Conservation (phyloP, 2,329 filamentous ascomycete genomes). For the Coniochaeta hoffmannii region DNA sequence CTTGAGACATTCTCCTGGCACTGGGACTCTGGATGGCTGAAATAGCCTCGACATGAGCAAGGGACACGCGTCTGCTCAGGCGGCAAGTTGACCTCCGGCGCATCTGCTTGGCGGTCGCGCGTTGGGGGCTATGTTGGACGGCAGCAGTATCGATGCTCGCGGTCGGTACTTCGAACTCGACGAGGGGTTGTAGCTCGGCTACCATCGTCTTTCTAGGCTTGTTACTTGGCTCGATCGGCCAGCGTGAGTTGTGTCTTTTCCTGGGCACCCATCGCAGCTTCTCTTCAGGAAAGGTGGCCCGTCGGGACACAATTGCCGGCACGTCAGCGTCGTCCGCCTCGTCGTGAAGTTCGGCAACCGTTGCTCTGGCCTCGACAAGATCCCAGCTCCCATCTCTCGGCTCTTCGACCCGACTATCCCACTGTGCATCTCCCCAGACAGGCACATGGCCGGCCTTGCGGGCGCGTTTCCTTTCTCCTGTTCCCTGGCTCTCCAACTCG, state of each 20-base stretch:
- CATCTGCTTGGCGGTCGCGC: slow-evolving; percentile 15
- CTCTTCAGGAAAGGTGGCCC: slow-evolving; percentile 14
- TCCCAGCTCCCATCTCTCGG: slow-evolving; percentile 10
- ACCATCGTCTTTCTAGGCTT: slow-evolving; percentile 9
- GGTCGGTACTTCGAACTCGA: slow-evolving; percentile 5
- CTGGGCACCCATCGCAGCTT: slow-evolving; percentile 17
- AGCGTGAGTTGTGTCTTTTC: slow-evolving; percentile 24
- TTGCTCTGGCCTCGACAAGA: slow-evolving; percentile 14
- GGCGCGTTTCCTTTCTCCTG: slow-evolving; percentile 24
- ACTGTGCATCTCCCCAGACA: slow-evolving; percentile 22
- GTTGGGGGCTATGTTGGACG: background rate
- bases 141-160: background rate
- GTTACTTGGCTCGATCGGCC: slow-evolving; percentile 17
- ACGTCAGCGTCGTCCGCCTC: background rate
- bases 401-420: slow-evolving; percentile 14
- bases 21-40: slow-evolving; percentile 12
- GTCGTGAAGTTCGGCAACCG: background rate
- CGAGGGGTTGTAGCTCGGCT: slow-evolving; percentile 15
- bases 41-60: slow-evolving; percentile 10
- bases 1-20: slow-evolving; percentile 9
- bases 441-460: slow-evolving; percentile 21
- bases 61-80: slow-evolving; percentile 19
- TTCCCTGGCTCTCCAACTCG: slow-evolving; percentile 26
- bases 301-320: background rate
- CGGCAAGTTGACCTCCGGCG: slow-evolving; percentile 17